Base-by-base conservation (phyloP, 352 stramenopile species). In the Pythium phragmitis region DNA sequence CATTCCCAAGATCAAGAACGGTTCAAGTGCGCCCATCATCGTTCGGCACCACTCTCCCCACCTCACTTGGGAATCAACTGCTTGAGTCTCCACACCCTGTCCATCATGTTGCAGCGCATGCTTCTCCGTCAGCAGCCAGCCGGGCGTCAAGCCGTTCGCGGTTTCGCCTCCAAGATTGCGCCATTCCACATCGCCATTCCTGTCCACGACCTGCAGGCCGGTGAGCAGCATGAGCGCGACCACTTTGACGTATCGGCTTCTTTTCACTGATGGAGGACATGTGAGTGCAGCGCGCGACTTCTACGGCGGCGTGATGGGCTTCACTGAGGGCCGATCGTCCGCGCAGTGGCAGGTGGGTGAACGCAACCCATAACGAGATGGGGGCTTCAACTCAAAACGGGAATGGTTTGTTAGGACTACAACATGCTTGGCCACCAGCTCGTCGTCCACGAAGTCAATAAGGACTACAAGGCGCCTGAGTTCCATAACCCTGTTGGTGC, bases 401-500 rank as follows among this genome's bases (percentile, higher is more conserved):
- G 47, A 12, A 4, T n/a, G 4, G 45, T 60, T 4, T 76, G 57
- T 68, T 28, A 97, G 85, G 88, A 96, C 73, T 96, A 95, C 79
- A 91, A 91, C 69, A 91, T 96, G 79, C 75, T 92, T 51, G 87
- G 88, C 21, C 87, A 96, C 68, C 87, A 96, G 67, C 72, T 96
- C 17, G 87, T 96, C 14, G 77, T 89, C 42, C 87, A 99, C 72
- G 90, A 94, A 81, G 96, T 98, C 13, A 80, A 79, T 37, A 85
- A 91, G 34, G 82, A 98, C 58, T 99, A 99, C 75, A 79, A 85
- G 37, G 96, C 84, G 37, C 62, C 83, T 26, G 96, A 99, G 71
- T 98, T 93, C 72, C 97, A 91, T 80, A 99, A 99, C 74, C 96
- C 96, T 34, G 97, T 99, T 7, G 85, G 84, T 93, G 58, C 21